Base-by-base conservation (phyloP, 306 rosid genomes). In the Lathyrus sativus region DNA sequence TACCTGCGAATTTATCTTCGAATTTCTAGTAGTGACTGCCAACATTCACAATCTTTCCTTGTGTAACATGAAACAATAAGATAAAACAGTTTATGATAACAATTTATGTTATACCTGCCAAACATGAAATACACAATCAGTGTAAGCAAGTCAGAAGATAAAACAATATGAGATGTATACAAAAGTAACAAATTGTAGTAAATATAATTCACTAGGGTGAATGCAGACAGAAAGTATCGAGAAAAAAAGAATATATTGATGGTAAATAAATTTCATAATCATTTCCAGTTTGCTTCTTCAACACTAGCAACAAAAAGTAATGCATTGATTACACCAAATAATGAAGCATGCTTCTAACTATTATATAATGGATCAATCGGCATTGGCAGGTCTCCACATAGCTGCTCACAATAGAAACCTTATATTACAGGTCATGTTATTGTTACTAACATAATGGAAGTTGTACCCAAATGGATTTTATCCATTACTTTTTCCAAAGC, bases 91-190 rank as follows among this genome's bases (percentile, higher is more conserved):
- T n/a, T n/a, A n/a, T n/a, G n/a, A n/a, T n/a, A n/a, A n/a, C n/a
- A n/a, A n/a, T n/a, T n/a, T n/a, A n/a, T n/a, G n/a, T n/a, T n/a
- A n/a, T n/a, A 95, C 99, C 99, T 95, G 97, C 75, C 78, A 56
- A 67, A 73, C 70, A 76, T 19, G 68, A 55, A 37, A 69, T 53
- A 50, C 72, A 68, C 55, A 49, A 73, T 62, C 38, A 74, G 51
- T 59, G 14, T 58, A 62, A 76, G 67, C 45, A 44, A 69, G 61
- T 42, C 35, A 13, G 31, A 72, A 50, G 70, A 51, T 45, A 51
- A 67, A 15, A 31, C 26, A 54, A 68, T 13, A 42, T 65, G 73
- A 62, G 28, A 55, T 54, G 41, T 9, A 15, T 9, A 18, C 55
- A 17, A 33, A 76, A 53, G 26, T 7, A 56, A 64, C 33, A 39